Conservation (phyloP, 192 early-diverging fungal species). For the Coemansia sp. region DNA sequence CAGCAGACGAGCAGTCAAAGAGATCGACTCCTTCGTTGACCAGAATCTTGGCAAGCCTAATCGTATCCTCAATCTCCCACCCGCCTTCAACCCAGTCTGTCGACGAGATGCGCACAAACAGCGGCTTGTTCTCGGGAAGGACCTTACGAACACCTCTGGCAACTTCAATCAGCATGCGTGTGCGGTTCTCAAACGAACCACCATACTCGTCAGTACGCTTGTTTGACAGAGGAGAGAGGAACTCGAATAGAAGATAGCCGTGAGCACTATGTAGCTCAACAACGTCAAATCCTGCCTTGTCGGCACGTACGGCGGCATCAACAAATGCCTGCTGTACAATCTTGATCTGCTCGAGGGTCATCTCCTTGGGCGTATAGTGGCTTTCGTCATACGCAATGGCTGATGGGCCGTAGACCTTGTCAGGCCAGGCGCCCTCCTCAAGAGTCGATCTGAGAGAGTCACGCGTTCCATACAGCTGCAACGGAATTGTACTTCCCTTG, state of each 20-base stretch:
- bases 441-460: conserved; percentile 11
- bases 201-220: conserved; percentile 88
- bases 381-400: conserved; percentile 45
- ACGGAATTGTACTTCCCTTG: conserved; percentile 56
- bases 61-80: conserved; percentile 65
- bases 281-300: conserved; percentile 82
- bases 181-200: conserved; percentile 85
- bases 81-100: conserved; percentile 16
- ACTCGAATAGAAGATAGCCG: conserved; percentile 81
- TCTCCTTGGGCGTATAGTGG: conserved; percentile 35
- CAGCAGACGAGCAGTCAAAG: too few relatives aligned
- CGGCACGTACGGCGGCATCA: conserved; percentile 65
- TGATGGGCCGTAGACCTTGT: conserved; percentile 67
- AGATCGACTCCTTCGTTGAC: conserved; percentile 68
- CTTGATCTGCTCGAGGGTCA: conserved; percentile 70
- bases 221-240: conserved; percentile 79
- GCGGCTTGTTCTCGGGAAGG: conserved; percentile 77
- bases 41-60: conserved; percentile 54
- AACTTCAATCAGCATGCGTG: conserved; percentile 71
- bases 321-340: conserved; percentile 61
- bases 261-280: conserved; percentile 89
- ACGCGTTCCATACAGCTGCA: conserved; percentile 2
- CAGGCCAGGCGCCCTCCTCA: conserved; percentile 64
- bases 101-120: conserved; percentile 77
- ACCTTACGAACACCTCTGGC: conserved; percentile 57